Base-by-base conservation (phyloP, 169 alveolate species). In the Plasmodium chabaudi region DNA sequence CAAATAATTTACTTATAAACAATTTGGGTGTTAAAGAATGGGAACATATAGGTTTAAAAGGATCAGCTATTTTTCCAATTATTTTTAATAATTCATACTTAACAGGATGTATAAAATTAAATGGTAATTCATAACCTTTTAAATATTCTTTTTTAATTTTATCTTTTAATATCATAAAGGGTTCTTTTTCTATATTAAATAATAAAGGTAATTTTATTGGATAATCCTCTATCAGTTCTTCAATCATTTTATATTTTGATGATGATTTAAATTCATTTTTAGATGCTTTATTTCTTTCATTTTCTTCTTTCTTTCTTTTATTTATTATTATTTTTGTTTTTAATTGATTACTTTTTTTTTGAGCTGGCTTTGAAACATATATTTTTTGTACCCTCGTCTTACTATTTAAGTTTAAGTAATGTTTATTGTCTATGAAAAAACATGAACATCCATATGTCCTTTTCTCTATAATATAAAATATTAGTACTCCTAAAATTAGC, bases 1-100 rank as follows among this genome's bases (percentile, higher is more conserved):
- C 56, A 87, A 94, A 94, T 15, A 94, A 64, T 55, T 94, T 65
- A 27, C 75, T 92, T 7, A 84, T 91, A 60, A 94, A 91, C 27
- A 77, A 72, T 39, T 73, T 65, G 9, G 95, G 94, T 1, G 96
- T 94, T 64, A 94, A 25, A 0, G 96, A 92, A 64, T 92, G 93
- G 15, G 94, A 87, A 44, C 94, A 91, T 23, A 94, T 72, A 27
- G 93, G 92, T 19, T 72, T 88, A 61, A 77, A 61, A 0, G 96
- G 96, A 23, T 94, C 96, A 73, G 94, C 75, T n/a, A 94, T 82
- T n/a, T 86, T 74, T 12, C 96, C 96, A 51, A 93, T 91, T 0
- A 94, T 47, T 68, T 94, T 94, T 73, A 92, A 70, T 7, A 94
- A 73, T 74, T 94, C 96, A 86, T 94, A 64, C n/a, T 69, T 67